Conservation (phyloP, 2,329 filamentous ascomycete species). For the Dactylellina cionopaga region DNA sequence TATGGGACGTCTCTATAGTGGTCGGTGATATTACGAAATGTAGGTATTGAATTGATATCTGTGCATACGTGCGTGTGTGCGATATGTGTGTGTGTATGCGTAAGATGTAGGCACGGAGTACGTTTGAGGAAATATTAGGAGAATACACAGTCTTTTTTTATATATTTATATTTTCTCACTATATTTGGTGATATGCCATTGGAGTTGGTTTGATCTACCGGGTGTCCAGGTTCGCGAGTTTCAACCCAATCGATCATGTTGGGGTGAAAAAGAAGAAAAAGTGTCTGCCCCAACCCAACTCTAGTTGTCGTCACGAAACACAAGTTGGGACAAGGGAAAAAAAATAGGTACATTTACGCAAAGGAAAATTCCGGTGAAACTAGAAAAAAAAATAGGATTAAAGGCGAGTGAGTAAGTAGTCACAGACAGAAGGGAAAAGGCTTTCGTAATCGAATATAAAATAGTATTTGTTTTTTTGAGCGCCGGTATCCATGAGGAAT, state of each 20-base stretch:
- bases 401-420: not conserved
- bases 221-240: slow-evolving; percentile 34
- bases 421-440: not conserved
- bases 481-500: slow-evolving; percentile 52
- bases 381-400: not conserved
- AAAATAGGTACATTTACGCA: not conserved
- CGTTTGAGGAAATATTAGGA: no score
- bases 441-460: not conserved
- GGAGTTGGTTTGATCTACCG: slow-evolving; percentile 14
- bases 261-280: not conserved
- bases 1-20: no score
- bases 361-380: not conserved
- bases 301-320: not conserved
- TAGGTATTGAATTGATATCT: no score
- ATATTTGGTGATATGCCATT: no score
- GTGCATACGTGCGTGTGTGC: no score
- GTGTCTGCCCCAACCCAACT: not conserved
- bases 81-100: no score
- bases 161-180: no score
- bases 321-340: not conserved
- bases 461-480: slow-evolving; percentile 35
- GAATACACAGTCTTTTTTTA: no score
- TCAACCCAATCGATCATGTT: not conserved
- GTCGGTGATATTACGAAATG: no score
- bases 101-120: not conserved